Evolutionary conservation across 805 yeast genomes (phyloP), one percentile per base, ranked within the genome.

Genomic region (Wickerhamiella galacta): DNA sequence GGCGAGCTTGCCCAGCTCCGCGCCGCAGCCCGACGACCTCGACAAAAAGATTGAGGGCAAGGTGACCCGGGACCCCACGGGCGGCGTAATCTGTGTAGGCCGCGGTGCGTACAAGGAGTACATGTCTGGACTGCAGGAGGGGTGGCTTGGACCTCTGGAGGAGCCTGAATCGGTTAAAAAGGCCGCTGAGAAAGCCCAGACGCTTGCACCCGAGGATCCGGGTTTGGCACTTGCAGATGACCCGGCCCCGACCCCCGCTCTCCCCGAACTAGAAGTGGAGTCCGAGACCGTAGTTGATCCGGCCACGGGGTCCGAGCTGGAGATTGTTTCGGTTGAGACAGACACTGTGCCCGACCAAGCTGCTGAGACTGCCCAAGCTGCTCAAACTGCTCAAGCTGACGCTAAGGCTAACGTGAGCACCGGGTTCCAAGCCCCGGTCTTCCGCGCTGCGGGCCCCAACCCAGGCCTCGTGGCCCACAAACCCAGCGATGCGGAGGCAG

Each of bases 81-180:
- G 95, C 17, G 98, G 96, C 28, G 75, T 83, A 9, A 66, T 90
- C 15, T 80, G 95, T 51, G 58, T 90, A 17, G 99, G 99, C 4
- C 67, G 99, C 52, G 98, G 98, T 36, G 87, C 95, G 0, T 90
- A 70, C 53, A 87, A 87, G 53, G 99, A 90, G 61, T 90, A 82
- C 51, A 52, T 90, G 33, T 65, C 68, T 28, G 99, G 99, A 7
- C 52, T 90, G 8, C 95, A 90, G 45, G 98, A 90, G 58, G 98
- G 98, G 4, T 64, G 90, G 50, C 56, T 90, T 29, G 98, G 98
- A 0, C 96, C 96, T 2, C 58, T 87, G 37, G 82, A 68, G 11
- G 54, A 60, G 35, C 71, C 76, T 4, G 46, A 42, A 7, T 40
- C 39, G 4, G 54, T 46, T 9, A 33, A 33, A 28, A 47, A 38